Conservation (phyloP, 1,284 basidiomycete species). For the Filobasidium uniguttulatum region DNA sequence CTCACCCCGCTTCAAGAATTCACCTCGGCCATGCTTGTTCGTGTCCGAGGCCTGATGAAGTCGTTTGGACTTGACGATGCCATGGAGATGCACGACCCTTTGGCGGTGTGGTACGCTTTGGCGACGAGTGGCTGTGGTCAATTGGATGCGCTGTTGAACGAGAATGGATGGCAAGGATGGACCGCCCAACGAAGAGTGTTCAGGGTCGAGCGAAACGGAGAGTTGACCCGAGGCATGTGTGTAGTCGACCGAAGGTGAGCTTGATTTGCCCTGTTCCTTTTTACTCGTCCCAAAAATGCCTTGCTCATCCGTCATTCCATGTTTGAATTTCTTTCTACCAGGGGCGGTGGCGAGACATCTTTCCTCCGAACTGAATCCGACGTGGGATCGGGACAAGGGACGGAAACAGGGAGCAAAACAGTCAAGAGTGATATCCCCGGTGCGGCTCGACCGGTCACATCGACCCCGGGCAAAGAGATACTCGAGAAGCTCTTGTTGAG, state of each 20-base stretch:
- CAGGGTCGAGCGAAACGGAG: slow-evolving; percentile 35
- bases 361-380: slow-evolving; percentile 11
- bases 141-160: neutral
- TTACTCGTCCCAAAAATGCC: neutral
- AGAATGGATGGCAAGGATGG: slow-evolving; percentile 25
- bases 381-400: slow-evolving; percentile 6
- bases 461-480: slow-evolving; percentile 27
- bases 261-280: neutral
- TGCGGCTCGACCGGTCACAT: slow-evolving; percentile 17
- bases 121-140: slow-evolving; percentile 41
- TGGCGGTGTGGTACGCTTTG: slow-evolving; percentile 41
- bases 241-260: slow-evolving; percentile 35
- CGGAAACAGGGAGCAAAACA: neutral
- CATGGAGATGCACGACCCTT: slow-evolving; percentile 52
- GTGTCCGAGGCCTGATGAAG: slow-evolving; percentile 49
- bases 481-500: slow-evolving; percentile 25
- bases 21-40: slow-evolving; percentile 61
- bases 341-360: slow-evolving; percentile 14
- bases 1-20: slow-evolving; percentile 47
- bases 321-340: neutral
- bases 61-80: slow-evolving; percentile 62
- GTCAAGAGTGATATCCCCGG: neutral
- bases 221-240: slow-evolving; percentile 39
- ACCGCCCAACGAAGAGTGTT: slow-evolving; percentile 26
- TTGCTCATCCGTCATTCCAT: neutral